These are phyloP conservation scores for Tylopilus sp. DNA, from an alignment of 768 basidiomycete genomes.

Conservation along the genomic window DNA sequence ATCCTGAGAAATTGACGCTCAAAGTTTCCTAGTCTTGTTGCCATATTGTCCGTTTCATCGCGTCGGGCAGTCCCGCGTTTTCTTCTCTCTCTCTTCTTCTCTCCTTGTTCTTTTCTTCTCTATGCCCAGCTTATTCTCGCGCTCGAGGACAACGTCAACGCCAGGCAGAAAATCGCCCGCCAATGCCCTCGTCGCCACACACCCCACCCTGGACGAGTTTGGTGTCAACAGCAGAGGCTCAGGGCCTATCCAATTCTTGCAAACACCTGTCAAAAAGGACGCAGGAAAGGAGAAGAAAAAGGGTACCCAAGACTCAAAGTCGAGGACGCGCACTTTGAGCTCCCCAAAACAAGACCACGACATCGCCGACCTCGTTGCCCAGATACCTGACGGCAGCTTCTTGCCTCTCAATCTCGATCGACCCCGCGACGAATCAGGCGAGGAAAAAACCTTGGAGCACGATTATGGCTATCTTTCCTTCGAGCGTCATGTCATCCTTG, in stretches of 20 bases:
- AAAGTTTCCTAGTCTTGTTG: neutral
- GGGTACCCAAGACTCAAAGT: conserved; percentile 29
- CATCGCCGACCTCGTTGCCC: conserved; percentile 34
- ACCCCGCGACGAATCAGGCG: conserved; percentile 38
- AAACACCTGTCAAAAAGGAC: conserved; percentile 44
- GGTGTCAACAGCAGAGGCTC: conserved; percentile 52
- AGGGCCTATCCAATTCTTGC: conserved; percentile 22
- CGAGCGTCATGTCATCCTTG: conserved; percentile 70
- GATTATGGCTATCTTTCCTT: conserved; percentile 76
- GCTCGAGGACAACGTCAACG: conserved; percentile 60
- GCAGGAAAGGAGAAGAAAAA: conserved; percentile 44
- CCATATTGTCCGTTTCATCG: conserved; percentile 10
- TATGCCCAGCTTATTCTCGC: conserved; percentile 77
- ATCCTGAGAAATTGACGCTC: conserved; percentile 29
- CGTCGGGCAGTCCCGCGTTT: conserved; percentile 9
- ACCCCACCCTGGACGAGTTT: conserved; percentile 55
- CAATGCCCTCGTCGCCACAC: conserved; percentile 11
- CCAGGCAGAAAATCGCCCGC: conserved; percentile 40
- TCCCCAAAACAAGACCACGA: conserved; percentile 35
- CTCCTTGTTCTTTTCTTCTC: conserved; percentile 19
- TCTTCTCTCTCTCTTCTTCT: neutral
- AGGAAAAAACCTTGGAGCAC: conserved; percentile 38
- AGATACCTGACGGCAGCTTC: conserved; percentile 49
- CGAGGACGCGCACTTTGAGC: conserved; percentile 41
- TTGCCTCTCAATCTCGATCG: conserved; percentile 50